A percentile compares a stretch with the other conserved stretches of the same genome.
Evolutionary conservation across 2,329 filamentous ascomycete species (phyloP).

Genomic region (Apiospora kogelbergensis): DNA sequence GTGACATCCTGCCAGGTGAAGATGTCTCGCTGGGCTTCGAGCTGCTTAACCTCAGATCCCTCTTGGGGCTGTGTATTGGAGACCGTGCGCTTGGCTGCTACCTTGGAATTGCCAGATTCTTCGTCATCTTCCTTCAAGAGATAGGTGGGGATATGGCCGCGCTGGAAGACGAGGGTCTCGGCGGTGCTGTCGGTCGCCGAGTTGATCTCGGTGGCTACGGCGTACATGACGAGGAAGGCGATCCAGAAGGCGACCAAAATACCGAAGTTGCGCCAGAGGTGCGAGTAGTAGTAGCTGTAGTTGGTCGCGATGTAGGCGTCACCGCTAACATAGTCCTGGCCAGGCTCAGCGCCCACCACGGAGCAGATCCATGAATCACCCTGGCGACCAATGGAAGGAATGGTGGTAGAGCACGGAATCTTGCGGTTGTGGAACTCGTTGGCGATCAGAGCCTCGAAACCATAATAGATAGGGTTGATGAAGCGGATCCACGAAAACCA

Average conservation of each 20-base stretch:
- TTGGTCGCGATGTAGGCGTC: conserved; percentile 58
- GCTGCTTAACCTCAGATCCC: not conserved
- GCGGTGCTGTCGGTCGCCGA: conserved; percentile 62
- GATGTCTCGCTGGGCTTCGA: conserved; percentile 40
- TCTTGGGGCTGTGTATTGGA: not conserved
- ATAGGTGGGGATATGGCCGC: conserved; percentile 49
- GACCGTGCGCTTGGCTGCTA: not conserved
- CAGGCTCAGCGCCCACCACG: conserved; percentile 54
- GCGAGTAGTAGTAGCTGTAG: conserved; percentile 56
- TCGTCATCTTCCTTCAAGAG: conserved; percentile 30
- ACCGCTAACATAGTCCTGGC: conserved; percentile 55
- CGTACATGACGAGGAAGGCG: conserved; percentile 64
- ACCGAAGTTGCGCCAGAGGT: conserved; percentile 64
- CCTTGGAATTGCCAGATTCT: conserved; percentile 30
- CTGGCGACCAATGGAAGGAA: conserved; percentile 41
- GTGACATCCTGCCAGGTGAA: conserved; percentile 80
- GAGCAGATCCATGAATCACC: conserved; percentile 53
- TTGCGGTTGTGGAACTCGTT: conserved; percentile 67
- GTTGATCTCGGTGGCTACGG: conserved; percentile 64
- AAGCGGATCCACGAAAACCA: conserved; percentile 79
- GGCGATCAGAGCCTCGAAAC: conserved; percentile 69
- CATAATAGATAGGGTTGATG: conserved; percentile 72
- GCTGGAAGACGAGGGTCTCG: conserved; percentile 68
- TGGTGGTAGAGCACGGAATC: conserved; percentile 54
- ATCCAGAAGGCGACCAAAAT: conserved; percentile 52